Percentiles rank a stretch among this genome's conserved stretches.
phyloP scores from a whole-genome alignment of 306 rosid genomes.

The Cicer cuneatum region DNA sequence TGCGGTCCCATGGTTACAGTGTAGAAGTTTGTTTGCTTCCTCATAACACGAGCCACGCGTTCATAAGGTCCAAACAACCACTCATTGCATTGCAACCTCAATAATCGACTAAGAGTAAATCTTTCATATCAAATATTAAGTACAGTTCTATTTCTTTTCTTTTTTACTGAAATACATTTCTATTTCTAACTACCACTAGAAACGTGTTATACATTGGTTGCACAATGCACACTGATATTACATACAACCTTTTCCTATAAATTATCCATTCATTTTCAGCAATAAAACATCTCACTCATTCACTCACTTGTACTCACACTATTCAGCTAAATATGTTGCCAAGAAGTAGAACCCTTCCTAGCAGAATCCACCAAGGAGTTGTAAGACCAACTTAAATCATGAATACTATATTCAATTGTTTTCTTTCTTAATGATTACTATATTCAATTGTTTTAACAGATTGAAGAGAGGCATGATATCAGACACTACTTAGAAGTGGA shows the following conservation, averaged over 20 bases:
- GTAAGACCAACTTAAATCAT: constrained; percentile 47
- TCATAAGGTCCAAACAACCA: constrained; percentile 33
- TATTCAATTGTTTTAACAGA: constrained; percentile 45
- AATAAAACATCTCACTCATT: constrained; percentile 13
- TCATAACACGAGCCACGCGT: neutral
- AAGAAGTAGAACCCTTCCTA: constrained; percentile 78
- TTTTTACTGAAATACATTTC: neutral
- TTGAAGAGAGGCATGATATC: constrained; percentile 68
- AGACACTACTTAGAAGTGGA: constrained; percentile 71
- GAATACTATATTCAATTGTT: neutral
- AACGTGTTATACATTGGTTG: constrained; percentile 37
- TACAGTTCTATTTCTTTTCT: neutral
- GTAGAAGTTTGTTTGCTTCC: neutral
- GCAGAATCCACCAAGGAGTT: constrained; percentile 77
- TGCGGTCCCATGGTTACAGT: neutral
- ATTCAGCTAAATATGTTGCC: constrained; percentile 56
- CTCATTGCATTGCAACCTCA: constrained; percentile 28
- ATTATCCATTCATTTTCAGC: constrained; percentile 30
- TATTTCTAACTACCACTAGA: neutral
- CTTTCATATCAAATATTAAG: neutral
- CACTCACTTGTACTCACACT: neutral
- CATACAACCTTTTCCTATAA: constrained; percentile 47
- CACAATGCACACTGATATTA: neutral
- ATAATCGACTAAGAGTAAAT: neutral
- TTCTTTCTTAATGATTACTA: neutral